Evolutionary conservation across 2,329 filamentous ascomycete species (phyloP).

Genomic region (Arthroderma sp.): DNA sequence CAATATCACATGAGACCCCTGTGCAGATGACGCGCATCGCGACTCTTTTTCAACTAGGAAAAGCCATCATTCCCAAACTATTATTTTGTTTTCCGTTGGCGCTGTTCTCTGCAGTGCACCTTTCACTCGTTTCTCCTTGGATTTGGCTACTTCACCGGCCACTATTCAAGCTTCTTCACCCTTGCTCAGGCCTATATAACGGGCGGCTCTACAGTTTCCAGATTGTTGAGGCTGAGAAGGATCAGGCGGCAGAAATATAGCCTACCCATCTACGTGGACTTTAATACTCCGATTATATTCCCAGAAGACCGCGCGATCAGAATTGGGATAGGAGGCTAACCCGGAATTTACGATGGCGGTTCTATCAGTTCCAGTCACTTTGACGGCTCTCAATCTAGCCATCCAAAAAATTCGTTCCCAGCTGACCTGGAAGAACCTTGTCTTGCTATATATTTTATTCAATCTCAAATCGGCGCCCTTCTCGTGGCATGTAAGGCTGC

Average conservation of each 20-base stretch:
- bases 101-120: background rate
- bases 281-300: background rate
- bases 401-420: constrained; percentile 9
- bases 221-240: background rate
- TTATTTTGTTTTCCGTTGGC: background rate
- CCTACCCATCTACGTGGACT: background rate
- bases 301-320: background rate
- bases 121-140: background rate
- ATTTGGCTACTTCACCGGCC: background rate
- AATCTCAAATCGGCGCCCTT: constrained; percentile 67
- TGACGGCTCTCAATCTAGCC: background rate
- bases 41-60: background rate
- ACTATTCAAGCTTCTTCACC: background rate
- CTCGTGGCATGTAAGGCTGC: constrained; percentile 56
- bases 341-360: background rate
- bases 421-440: constrained; percentile 24
- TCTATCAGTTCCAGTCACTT: background rate
- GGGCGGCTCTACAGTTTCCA: background rate
- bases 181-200: background rate
- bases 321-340: background rate
- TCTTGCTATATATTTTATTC: constrained; percentile 44
- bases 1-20: background rate
- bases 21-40: background rate
- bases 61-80: background rate
- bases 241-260: background rate